Base-by-base conservation (phyloP, 169 alveolate genomes). In the Plasmodium coatneyi region DNA sequence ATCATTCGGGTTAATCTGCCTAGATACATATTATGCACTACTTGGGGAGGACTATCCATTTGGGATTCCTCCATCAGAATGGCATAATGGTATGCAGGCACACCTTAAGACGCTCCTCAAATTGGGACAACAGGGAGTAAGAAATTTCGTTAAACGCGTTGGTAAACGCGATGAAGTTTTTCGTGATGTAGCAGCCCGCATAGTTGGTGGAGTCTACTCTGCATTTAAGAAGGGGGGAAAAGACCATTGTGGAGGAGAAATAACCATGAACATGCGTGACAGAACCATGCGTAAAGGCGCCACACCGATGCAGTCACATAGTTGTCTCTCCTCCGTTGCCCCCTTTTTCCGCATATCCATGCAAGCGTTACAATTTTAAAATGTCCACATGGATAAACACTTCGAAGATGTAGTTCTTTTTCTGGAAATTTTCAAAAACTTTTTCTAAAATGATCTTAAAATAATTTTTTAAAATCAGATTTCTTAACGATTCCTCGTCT, bases 341-440 rank as follows among this genome's bases (percentile, higher is more conserved):
- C 22, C 66, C 54, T 14, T 7, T 7, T 80, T 19, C 14, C 25
- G 28, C 52, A 14, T 41, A 80, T 80, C 2, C 56, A 41, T 80
- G 43, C 14, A 80, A 16, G 34, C 60, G 22, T 74, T 30, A 89
- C 94, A 89, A 79, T 89, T 89, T 79, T 79, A 89, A 49, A n/a
- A 89, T 32, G 74, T 89, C 94, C 82, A 89, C 60, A 60, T 89
- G 56, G 71, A 89, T 79, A 46, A 89, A 60, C 19, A 89, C 71
- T 30, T 89, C 94, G 71, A 89, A 89, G 56, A 89, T 79, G 71
- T 60, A 56, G 14, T 79, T 89, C 16, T 66, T 89, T 89, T 78
- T 89, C 41, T 89, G 54, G 81, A 78, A 89, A 79, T 89, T 89
- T 5, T 32, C 70, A 43, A 78, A 89, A 60, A 89, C 39, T 5